Conservation (phyloP, 1,284 basidiomycete species). For the Termitomyces sp. region DNA sequence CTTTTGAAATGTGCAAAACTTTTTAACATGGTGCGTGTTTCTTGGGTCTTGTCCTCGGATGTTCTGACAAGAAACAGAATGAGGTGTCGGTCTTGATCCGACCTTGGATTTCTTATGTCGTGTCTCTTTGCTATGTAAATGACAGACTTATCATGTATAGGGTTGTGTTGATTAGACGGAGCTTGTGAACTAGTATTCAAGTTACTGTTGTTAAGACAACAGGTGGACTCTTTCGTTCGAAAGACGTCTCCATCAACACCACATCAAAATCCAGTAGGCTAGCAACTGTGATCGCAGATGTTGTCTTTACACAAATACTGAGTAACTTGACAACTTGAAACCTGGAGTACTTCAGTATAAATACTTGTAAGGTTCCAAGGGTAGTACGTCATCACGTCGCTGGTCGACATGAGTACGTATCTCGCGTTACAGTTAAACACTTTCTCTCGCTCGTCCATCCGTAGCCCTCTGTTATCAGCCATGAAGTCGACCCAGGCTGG, state of each 20-base stretch:
- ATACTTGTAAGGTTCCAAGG: background rate
- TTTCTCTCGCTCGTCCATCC: constrained; percentile 18
- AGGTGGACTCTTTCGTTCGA: too few relatives aligned
- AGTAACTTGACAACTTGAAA: too few relatives aligned
- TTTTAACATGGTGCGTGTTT: constrained; percentile 4
- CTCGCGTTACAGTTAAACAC: constrained; percentile 18
- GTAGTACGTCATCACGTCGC: constrained; percentile 16
- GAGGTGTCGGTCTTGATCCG: constrained; percentile 1
- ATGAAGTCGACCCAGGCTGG: constrained; percentile 12
- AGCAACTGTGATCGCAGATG: background rate
- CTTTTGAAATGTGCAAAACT: constrained; percentile 5
- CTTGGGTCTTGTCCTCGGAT: background rate
- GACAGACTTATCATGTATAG: background rate
- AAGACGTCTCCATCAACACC: too few relatives aligned
- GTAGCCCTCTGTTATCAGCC: constrained; percentile 14
- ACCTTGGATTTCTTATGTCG: constrained; percentile 2
- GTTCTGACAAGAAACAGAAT: background rate
- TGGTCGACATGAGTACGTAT: constrained; percentile 26
- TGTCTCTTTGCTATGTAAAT: constrained; percentile 10
- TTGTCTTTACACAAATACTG: background rate
- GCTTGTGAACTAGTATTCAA: background rate
- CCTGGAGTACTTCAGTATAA: background rate
- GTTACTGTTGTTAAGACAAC: too few relatives aligned
- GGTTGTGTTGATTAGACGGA: background rate
- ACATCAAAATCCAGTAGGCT: background rate